phyloP scores from a whole-genome alignment of 768 basidiomycete genomes.

The Gloeopeniophorella convolvens region DNA sequence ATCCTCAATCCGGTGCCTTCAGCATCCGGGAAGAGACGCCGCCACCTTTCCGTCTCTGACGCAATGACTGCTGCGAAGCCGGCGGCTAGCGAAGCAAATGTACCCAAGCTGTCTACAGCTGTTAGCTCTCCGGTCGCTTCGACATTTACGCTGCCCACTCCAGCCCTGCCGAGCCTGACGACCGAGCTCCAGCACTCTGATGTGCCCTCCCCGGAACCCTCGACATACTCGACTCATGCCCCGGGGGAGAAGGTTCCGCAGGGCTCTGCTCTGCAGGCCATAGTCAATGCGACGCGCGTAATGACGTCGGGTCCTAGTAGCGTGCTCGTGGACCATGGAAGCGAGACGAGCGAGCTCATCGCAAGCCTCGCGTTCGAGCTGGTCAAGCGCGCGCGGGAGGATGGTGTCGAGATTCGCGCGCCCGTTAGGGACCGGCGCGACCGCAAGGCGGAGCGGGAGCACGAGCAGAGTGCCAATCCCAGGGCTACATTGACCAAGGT shows the following conservation, averaged over 20 bases:
- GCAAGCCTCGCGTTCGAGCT: conserved; percentile 60
- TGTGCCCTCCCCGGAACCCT: conserved; percentile 15
- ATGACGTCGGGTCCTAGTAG: conserved; percentile 76
- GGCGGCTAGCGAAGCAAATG: not conserved
- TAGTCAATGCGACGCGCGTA: conserved; percentile 78
- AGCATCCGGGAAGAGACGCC: conserved; percentile 18
- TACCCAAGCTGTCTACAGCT: not conserved
- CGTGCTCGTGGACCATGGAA: conserved; percentile 65
- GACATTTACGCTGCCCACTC: conserved; percentile 7
- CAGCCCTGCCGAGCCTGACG: conserved; percentile 14
- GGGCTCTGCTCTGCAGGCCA: conserved; percentile 65
- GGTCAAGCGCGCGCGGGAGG: conserved; percentile 61
- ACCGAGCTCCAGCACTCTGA: conserved; percentile 15
- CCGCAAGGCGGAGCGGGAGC: conserved; percentile 19
- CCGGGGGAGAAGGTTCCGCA: conserved; percentile 36
- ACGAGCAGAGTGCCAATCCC: conserved; percentile 8
- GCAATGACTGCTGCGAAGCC: not conserved
- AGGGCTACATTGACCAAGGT: conserved; percentile 19
- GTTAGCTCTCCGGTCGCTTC: conserved; percentile 13
- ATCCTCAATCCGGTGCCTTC: conserved; percentile 44
- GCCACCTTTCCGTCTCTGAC: conserved; percentile 7
- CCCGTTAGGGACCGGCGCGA: conserved; percentile 42
- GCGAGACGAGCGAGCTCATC: conserved; percentile 55
- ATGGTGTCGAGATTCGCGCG: conserved; percentile 43
- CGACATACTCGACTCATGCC: conserved; percentile 11